A percentile compares a stretch with the other conserved stretches of the same genome.
Conservation (phyloP, 2,329 filamentous ascomycete genomes). For the Talaromyces verruculosus region DNA sequence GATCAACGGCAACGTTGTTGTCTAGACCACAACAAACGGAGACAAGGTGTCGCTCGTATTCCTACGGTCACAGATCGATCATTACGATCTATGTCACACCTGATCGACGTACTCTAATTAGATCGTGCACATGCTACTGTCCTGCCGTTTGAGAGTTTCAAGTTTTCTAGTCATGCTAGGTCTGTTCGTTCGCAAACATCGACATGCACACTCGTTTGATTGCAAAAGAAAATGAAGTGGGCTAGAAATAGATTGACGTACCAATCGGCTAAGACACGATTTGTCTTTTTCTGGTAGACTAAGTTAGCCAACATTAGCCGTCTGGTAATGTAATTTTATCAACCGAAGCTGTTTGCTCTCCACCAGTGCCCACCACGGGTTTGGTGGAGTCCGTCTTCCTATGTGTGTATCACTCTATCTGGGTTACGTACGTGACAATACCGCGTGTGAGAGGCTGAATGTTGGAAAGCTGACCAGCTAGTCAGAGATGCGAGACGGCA, state of each 20-base stretch:
- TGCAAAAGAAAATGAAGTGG: neutral
- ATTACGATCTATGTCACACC: constrained; percentile 6
- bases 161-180: neutral
- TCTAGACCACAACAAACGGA: neutral
- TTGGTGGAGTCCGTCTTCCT: neutral
- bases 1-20: constrained; percentile 4
- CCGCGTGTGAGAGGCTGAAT: constrained; percentile 16
- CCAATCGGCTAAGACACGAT: constrained; percentile 9
- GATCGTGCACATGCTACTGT: neutral
- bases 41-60: neutral
- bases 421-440: constrained; percentile 1
- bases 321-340: constrained; percentile 11
- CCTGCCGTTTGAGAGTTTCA: neutral
- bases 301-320: constrained; percentile 5
- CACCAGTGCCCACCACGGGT: neutral
- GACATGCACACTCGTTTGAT: neutral
- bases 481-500: constrained; percentile 9
- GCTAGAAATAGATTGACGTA: constrained; percentile 1
- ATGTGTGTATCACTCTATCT: neutral
- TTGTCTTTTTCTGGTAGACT: constrained; percentile 10
- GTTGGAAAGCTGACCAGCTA: neutral
- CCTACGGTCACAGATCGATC: neutral
- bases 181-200: neutral
- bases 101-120: neutral
- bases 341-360: neutral